Percentiles rank a stretch among this genome's conserved stretches.
These are phyloP conservation scores for Juncus inflexus DNA, from an alignment of 176 grass and related monocot genomes.

Conservation along the genomic window DNA sequence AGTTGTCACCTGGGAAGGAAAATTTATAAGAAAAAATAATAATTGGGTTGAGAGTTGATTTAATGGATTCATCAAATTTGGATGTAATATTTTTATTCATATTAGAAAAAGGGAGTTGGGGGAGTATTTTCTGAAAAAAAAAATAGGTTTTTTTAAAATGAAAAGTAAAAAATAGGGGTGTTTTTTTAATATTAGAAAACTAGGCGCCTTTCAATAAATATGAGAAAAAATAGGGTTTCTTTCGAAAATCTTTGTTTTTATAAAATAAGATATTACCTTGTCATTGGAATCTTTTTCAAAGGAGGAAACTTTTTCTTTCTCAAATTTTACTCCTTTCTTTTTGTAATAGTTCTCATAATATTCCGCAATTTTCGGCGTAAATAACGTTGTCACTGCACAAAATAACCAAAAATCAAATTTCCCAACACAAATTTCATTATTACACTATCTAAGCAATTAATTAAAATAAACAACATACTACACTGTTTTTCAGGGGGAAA, in stretches of 20 bases:
- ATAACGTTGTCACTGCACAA: conserved; percentile 68
- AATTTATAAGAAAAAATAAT: not conserved
- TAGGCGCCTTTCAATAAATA: too few species aligned
- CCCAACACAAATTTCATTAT: too few species aligned
- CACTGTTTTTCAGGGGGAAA: too few species aligned
- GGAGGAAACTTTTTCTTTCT: conserved; percentile 78
- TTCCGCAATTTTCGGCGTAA: conserved; percentile 80
- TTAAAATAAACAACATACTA: too few species aligned
- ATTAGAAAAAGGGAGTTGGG: too few species aligned
- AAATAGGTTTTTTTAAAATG: not conserved
- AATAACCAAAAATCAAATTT: not conserved
- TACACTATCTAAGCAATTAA: too few species aligned
- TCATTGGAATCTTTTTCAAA: conserved; percentile 57
- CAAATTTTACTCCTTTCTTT: conserved; percentile 73
- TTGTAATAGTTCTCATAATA: conserved; percentile 87
- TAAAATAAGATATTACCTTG: conserved; percentile 41
- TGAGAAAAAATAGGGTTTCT: too few species aligned
- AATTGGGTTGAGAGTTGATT: conserved; percentile 15
- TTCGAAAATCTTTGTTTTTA: too few species aligned
- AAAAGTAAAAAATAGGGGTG: too few species aligned
- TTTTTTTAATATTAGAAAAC: too few species aligned
- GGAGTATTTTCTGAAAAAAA: not conserved
- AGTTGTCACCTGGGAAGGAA: conserved; percentile 50
- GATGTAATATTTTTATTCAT: too few species aligned
- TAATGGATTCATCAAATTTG: not conserved